Evolutionary conservation across 768 basidiomycete genomes (phyloP).

Genomic region (Hypsizygus marmoreus): DNA sequence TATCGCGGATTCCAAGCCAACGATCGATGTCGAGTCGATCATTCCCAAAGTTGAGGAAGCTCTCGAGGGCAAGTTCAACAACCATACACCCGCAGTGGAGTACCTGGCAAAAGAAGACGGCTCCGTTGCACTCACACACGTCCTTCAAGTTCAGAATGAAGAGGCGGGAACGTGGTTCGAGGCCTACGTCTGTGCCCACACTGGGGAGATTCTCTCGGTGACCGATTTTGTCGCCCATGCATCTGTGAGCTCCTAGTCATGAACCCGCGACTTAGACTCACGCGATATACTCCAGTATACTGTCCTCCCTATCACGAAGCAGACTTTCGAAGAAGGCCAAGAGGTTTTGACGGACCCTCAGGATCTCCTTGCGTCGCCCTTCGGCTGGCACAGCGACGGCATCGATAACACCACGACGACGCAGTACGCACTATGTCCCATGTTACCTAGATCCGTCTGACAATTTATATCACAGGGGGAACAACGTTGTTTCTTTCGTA

Average conservation of each 20-base stretch:
- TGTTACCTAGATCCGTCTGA: too few relatives aligned
- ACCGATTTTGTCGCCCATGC: slow-evolving; percentile 53
- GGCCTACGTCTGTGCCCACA: slow-evolving; percentile 55
- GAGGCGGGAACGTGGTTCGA: slow-evolving; percentile 48
- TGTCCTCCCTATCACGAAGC: slow-evolving; percentile 49
- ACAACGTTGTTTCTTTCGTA: slow-evolving; percentile 34
- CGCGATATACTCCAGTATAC: slow-evolving; percentile 34
- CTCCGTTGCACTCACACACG: slow-evolving; percentile 37
- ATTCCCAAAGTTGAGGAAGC: slow-evolving; percentile 30
- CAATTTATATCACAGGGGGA: slow-evolving; percentile 22
- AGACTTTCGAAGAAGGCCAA: slow-evolving; percentile 50
- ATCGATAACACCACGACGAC: too few relatives aligned
- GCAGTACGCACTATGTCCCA: too few relatives aligned
- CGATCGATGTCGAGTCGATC: slow-evolving; percentile 31
- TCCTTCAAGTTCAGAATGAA: slow-evolving; percentile 31
- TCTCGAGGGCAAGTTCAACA: slow-evolving; percentile 37
- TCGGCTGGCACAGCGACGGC: slow-evolving; percentile 61
- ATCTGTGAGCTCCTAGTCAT: slow-evolving; percentile 26
- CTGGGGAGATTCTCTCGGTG: slow-evolving; percentile 44
- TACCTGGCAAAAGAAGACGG: slow-evolving; percentile 38
- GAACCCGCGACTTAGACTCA: not conserved
- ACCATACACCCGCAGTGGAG: slow-evolving; percentile 37
- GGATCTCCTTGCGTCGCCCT: slow-evolving; percentile 48
- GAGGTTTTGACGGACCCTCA: slow-evolving; percentile 48
- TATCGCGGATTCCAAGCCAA: slow-evolving; percentile 32